phyloP scores from a whole-genome alignment of 2,329 filamentous ascomycete genomes.

The Aspergillus sp. region DNA sequence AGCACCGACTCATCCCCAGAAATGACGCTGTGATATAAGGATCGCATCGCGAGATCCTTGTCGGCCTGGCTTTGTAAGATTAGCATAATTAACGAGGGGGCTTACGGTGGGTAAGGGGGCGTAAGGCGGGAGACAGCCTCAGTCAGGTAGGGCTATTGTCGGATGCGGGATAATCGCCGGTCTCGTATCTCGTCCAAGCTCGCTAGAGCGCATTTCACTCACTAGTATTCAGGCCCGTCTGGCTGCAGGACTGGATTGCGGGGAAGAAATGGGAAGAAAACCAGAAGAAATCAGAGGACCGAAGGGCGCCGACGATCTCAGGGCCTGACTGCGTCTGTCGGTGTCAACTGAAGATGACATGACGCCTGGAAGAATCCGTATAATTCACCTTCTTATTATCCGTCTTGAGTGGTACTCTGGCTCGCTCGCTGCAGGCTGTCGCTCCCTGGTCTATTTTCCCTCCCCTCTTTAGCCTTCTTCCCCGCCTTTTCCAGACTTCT shows the following conservation, averaged over 20 bases:
- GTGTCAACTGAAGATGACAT: too few species aligned
- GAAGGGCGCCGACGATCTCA: conserved; percentile 14
- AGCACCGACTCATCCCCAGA: neutral
- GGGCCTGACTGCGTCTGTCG: neutral
- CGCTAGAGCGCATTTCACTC: neutral
- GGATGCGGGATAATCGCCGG: conserved; percentile 1
- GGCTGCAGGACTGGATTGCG: conserved; percentile 5
- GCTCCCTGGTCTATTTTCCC: neutral
- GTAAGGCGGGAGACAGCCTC: neutral
- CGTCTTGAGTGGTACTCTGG: neutral
- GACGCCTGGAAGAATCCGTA: neutral
- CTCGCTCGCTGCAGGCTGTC: neutral
- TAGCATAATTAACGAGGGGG: neutral
- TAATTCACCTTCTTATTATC: neutral
- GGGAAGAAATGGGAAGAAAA: neutral
- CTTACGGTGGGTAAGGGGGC: neutral
- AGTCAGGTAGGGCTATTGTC: neutral
- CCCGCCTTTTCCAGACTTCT: conserved; percentile 7
- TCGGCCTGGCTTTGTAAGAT: neutral
- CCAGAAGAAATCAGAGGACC: neutral
- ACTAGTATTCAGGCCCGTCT: neutral
- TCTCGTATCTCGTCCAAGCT: neutral
- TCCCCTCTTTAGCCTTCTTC: conserved; percentile 6
- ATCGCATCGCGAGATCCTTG: neutral
- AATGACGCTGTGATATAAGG: neutral